These are phyloP conservation scores for Westerdykella ornata DNA, from an alignment of 2,329 filamentous ascomycete genomes.

Conservation along the genomic window DNA sequence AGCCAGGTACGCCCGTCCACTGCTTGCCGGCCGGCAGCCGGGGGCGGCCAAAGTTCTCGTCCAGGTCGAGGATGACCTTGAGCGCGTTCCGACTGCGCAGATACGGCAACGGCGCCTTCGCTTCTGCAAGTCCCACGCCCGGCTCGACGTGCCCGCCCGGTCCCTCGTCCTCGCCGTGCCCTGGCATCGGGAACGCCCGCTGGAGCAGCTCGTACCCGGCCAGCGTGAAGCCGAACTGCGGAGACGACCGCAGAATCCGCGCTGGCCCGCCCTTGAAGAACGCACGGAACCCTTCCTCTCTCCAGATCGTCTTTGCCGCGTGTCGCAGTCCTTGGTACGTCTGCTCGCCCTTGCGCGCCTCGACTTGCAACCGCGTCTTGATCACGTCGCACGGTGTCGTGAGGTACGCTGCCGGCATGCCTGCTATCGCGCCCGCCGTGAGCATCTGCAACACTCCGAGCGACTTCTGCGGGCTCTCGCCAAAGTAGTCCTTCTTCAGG, in stretches of 20 bases:
- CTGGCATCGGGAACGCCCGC: constrained; percentile 70
- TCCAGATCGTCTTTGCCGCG: constrained; percentile 73
- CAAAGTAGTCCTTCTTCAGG: constrained; percentile 88
- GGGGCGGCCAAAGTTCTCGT: constrained; percentile 81
- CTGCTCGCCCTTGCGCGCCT: constrained; percentile 90
- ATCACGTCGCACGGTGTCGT: constrained; percentile 98
- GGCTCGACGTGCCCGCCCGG: constrained; percentile 55
- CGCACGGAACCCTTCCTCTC: constrained; percentile 87
- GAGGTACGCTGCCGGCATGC: constrained; percentile 62
- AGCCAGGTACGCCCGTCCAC: constrained; percentile 34
- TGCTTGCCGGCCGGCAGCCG: constrained; percentile 46
- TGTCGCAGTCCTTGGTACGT: constrained; percentile 82
- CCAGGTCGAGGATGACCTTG: constrained; percentile 90
- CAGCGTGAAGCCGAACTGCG: constrained; percentile 96
- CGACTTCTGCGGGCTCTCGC: constrained; percentile 79
- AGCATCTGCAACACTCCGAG: constrained; percentile 86
- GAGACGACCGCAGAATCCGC: constrained; percentile 88
- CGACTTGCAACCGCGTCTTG: constrained; percentile 96
- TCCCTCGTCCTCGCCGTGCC: constrained; percentile 49
- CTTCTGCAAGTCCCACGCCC: constrained; percentile 56
- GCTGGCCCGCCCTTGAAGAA: constrained; percentile 99
- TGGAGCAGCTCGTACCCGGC: constrained; percentile 92
- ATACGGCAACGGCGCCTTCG: constrained; percentile 58
- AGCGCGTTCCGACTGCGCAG: constrained; percentile 78
- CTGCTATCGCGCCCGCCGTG: constrained; percentile 79